Evolutionary conservation across 768 basidiomycete species (phyloP).

Genomic region (Hysterangium stoloniferum): DNA sequence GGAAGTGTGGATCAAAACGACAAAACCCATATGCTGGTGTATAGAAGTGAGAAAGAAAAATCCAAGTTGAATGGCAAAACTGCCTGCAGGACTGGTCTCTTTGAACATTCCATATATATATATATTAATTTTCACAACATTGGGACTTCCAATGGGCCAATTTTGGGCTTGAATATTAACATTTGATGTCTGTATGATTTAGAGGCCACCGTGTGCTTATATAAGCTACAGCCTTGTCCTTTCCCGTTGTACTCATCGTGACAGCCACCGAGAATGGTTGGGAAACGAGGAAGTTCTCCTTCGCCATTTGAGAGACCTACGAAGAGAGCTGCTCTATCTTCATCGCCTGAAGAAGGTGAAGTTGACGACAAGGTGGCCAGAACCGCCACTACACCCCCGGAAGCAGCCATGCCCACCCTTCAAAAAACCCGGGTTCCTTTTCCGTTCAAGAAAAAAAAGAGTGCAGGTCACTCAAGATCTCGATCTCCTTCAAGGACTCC

Average conservation of each 20-base stretch:
- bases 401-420: slow-evolving; percentile 16
- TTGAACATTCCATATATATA: too few species aligned
- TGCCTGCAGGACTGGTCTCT: too few species aligned
- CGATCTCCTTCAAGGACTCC: slow-evolving; percentile 22
- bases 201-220: too few species aligned
- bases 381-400: slow-evolving; percentile 17
- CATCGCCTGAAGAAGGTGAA: slow-evolving; percentile 75
- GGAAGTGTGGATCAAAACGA: slow-evolving; percentile 70
- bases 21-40: slow-evolving; percentile 86
- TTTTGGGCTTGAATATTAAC: too few species aligned
- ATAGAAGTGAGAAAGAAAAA: slow-evolving; percentile 42
- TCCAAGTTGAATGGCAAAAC: too few species aligned
- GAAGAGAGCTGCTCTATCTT: slow-evolving; percentile 49
- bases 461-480: slow-evolving; percentile 17
- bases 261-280: too few species aligned
- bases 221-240: too few species aligned
- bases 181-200: too few species aligned
- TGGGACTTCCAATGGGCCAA: too few species aligned
- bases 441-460: slow-evolving; percentile 57
- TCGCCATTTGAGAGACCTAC: slow-evolving; percentile 43
- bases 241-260: too few species aligned
- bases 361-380: slow-evolving; percentile 47
- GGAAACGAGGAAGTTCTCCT: slow-evolving; percentile 52
- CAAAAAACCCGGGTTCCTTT: slow-evolving; percentile 52
- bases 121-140: too few species aligned